phyloP scores from a whole-genome alignment of 176 grass and related monocot genomes.

The Cenchrus purpureus region DNA sequence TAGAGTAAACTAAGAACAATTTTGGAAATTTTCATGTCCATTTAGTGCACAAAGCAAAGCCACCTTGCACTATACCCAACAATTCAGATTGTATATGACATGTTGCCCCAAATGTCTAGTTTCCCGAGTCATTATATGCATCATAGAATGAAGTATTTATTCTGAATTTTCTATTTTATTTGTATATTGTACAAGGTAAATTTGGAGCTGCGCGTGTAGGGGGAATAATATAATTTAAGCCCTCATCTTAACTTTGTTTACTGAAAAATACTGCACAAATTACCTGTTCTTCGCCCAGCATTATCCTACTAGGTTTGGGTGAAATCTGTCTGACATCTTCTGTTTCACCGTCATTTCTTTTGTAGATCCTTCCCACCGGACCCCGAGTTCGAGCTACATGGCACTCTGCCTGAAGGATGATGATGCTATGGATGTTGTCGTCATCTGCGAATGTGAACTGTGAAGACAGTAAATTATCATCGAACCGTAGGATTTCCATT shows the following conservation, averaged over 20 bases:
- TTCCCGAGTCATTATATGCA: neutral
- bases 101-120: neutral
- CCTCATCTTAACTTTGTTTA: neutral
- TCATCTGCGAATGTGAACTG: neutral
- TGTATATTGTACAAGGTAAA: neutral
- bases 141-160: conserved; percentile 2
- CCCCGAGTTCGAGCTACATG: neutral
- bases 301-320: neutral
- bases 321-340: conserved; percentile 2
- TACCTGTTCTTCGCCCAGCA: conserved; percentile 8
- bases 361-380: conserved; percentile 29
- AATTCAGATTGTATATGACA: neutral
- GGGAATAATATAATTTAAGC: neutral
- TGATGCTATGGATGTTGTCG: too few species aligned
- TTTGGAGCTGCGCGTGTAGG: neutral
- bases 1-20: neutral
- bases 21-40: neutral
- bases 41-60: neutral
- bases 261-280: conserved; percentile 13
- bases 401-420: neutral
- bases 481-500: neutral
- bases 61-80: neutral
- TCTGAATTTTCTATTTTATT: too few species aligned
- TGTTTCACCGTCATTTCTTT: neutral
- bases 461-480: conserved; percentile 29